A percentile compares a stretch with the other conserved stretches of the same genome.
Evolutionary conservation across 345 rosid genomes (phyloP).

Genomic region (Lepidium africanum): DNA sequence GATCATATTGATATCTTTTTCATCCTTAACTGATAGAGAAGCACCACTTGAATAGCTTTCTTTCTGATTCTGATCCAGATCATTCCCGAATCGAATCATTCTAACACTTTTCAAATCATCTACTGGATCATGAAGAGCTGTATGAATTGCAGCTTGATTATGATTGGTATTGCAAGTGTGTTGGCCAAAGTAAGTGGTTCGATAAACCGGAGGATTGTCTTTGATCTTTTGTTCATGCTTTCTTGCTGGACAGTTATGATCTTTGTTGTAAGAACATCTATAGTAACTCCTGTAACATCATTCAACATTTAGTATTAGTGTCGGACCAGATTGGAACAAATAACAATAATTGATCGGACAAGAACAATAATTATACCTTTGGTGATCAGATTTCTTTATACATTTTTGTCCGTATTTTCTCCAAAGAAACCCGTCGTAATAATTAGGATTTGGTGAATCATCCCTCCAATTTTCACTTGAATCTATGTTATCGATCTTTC

Average conservation of each 20-base stretch:
- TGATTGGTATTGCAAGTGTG: conserved; percentile 17
- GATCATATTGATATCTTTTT: not conserved
- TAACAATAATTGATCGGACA: not conserved
- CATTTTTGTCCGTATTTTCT: conserved; percentile 25
- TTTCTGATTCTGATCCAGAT: not conserved
- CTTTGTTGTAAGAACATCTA: conserved; percentile 25
- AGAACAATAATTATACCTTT: conserved; percentile 1
- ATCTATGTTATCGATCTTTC: conserved; percentile 3
- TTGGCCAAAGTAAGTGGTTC: conserved; percentile 29
- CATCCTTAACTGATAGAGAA: not conserved
- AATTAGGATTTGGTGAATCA: conserved; percentile 23
- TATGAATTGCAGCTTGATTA: not conserved
- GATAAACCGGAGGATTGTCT: conserved; percentile 31
- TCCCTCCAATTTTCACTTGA: conserved; percentile 18
- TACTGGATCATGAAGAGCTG: not conserved
- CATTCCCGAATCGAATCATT: conserved; percentile 19
- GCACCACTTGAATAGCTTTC: not conserved
- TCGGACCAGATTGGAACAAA: not conserved
- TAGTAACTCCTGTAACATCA: conserved; percentile 20
- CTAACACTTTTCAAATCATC: conserved; percentile 5
- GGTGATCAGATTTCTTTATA: conserved; percentile 1
- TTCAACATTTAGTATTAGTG: not conserved
- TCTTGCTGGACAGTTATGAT: conserved; percentile 22
- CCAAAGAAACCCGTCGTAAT: conserved; percentile 23
- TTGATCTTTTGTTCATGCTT: conserved; percentile 26